Conservation (phyloP, 805 yeast genomes). For the Metschnikowia gelsemii region DNA sequence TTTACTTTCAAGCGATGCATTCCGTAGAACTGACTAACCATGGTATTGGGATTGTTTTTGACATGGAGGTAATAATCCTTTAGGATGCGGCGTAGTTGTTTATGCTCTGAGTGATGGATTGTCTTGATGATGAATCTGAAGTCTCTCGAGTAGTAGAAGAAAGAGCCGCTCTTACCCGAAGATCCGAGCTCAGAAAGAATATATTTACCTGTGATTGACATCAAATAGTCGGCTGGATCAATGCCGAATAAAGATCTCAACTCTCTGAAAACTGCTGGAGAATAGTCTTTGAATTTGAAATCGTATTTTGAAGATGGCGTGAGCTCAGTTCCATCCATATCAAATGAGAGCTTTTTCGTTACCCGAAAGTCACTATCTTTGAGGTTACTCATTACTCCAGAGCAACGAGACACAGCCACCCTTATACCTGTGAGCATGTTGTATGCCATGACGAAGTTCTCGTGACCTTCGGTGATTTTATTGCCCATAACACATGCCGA, state of each 20-base stretch:
- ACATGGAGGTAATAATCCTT: conserved; percentile 80
- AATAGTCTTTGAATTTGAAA: conserved; percentile 93
- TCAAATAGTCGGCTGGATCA: conserved; percentile 93
- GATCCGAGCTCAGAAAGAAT: conserved; percentile 89
- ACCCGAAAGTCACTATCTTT: conserved; percentile 67
- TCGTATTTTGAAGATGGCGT: conserved; percentile 95
- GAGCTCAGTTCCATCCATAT: conserved; percentile 78
- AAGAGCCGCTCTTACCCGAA: conserved; percentile 96
- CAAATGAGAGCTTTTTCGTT: conserved; percentile 81
- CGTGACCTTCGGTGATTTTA: conserved; percentile 88
- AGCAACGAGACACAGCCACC: conserved; percentile 89
- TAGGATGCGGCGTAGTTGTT: conserved; percentile 69
- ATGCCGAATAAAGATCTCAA: conserved; percentile 75
- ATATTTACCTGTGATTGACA: conserved; percentile 89
- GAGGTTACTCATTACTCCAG: conserved; percentile 77
- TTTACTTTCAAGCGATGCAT: conserved; percentile 92
- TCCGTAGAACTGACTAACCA: conserved; percentile 94
- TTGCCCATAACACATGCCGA: conserved; percentile 70
- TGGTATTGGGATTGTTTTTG: conserved; percentile 78
- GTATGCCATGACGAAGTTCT: conserved; percentile 89
- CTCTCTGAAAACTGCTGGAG: conserved; percentile 91
- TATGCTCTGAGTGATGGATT: conserved; percentile 89
- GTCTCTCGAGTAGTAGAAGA: conserved; percentile 92
- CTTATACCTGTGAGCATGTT: conserved; percentile 97
- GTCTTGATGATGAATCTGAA: conserved; percentile 94